Evolutionary conservation across 2,329 filamentous ascomycete species (phyloP).

Genomic region (Dissoconium aciculare): DNA sequence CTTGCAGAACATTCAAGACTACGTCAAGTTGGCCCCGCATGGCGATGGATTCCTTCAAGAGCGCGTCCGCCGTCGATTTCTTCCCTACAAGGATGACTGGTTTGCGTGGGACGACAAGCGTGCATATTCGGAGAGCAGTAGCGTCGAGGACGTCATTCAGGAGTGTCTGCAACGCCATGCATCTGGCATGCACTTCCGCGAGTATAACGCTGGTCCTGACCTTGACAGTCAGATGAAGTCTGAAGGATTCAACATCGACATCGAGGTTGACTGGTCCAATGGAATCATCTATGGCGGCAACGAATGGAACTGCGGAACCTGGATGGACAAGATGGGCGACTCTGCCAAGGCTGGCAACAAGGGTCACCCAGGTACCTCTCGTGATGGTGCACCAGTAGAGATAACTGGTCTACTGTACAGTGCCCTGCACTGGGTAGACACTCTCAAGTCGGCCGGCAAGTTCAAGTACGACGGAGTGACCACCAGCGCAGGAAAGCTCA

Average conservation of each 20-base stretch:
- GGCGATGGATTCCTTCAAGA: conserved; percentile 60
- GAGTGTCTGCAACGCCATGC: conserved; percentile 89
- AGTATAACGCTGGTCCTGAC: conserved; percentile 78
- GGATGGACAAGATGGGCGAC: conserved; percentile 99
- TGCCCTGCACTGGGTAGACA: conserved; percentile 63
- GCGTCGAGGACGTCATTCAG: conserved; percentile 78
- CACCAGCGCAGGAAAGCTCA: conserved; percentile 28
- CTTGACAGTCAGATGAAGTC: conserved; percentile 89
- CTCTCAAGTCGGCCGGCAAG: conserved; percentile 50
- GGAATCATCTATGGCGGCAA: conserved; percentile 91
- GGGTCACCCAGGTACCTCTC: conserved; percentile 86
- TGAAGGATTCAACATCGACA: conserved; percentile 81
- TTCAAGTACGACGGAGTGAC: conserved; percentile 63
- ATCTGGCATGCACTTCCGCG: conserved; percentile 75
- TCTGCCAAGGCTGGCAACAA: conserved; percentile 81
- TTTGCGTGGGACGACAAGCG: conserved; percentile 67
- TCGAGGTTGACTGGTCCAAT: conserved; percentile 79
- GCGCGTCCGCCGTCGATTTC: conserved; percentile 67
- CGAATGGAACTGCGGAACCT: conserved; percentile 89
- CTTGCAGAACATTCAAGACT: conserved; percentile 90
- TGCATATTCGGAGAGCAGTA: conserved; percentile 73
- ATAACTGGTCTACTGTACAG: conserved; percentile 92
- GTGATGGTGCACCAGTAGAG: conserved; percentile 87
- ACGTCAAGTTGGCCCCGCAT: conserved; percentile 63
- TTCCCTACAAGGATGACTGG: conserved; percentile 93